phyloP scores from a whole-genome alignment of 352 stramenopile species.

The Nothophytophthora sp. region DNA sequence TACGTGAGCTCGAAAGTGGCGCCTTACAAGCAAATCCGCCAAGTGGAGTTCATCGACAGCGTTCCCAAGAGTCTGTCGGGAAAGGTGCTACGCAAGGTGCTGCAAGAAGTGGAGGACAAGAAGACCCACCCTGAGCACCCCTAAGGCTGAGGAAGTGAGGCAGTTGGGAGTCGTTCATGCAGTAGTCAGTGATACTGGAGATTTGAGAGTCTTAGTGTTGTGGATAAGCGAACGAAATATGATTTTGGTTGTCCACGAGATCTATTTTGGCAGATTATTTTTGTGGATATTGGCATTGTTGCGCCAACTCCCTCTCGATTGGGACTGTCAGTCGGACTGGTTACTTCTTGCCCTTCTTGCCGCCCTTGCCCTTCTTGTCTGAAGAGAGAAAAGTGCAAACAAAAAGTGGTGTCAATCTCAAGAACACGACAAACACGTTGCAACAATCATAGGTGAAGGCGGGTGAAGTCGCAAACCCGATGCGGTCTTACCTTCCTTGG shows the following conservation, averaged over 20 bases:
- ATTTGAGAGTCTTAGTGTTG: too few relatives aligned
- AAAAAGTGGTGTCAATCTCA: not conserved
- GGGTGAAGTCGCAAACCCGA: not conserved
- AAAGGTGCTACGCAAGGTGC: slow-evolving; percentile 88
- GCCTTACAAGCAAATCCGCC: slow-evolving; percentile 83
- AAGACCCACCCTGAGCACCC: not conserved
- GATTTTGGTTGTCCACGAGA: too few relatives aligned
- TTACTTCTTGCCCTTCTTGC: slow-evolving; percentile 33
- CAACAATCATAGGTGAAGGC: not conserved
- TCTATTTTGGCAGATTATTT: too few relatives aligned
- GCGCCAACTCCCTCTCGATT: too few relatives aligned
- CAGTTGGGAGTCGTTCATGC: too few relatives aligned
- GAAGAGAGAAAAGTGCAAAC: not conserved
- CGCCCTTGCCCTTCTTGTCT: slow-evolving; percentile 3
- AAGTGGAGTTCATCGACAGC: slow-evolving; percentile 82
- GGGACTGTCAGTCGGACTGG: too few relatives aligned
- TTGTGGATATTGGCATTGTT: not conserved
- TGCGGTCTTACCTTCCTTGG: slow-evolving; percentile 5
- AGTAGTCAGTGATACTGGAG: too few relatives aligned
- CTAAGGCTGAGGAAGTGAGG: not conserved
- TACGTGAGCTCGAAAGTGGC: slow-evolving; percentile 86
- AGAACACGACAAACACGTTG: not conserved
- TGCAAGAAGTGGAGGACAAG: slow-evolving; percentile 52
- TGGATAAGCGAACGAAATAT: too few relatives aligned
- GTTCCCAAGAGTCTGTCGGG: slow-evolving; percentile 90